Percentiles rank a stretch among this genome's conserved stretches.
phyloP scores from a whole-genome alignment of 306 rosid species.

The Casuarina cunninghamiana region DNA sequence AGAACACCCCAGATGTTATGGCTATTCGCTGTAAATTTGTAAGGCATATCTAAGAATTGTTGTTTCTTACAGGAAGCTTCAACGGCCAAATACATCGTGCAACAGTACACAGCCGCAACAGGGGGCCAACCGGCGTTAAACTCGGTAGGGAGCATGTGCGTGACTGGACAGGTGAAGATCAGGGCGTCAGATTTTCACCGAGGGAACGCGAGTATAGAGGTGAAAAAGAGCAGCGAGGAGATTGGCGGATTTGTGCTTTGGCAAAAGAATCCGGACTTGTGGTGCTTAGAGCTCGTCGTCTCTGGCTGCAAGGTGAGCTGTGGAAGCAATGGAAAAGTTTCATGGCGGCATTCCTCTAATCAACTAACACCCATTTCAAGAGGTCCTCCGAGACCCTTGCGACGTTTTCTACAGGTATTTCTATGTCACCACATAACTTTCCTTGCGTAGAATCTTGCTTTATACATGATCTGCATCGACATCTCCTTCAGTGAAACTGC shows the following conservation, averaged over 20 bases:
- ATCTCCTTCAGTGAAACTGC: background rate
- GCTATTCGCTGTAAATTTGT: background rate
- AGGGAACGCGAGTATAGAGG: conserved; percentile 36
- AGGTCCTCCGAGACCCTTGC: conserved; percentile 89
- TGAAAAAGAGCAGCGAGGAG: conserved; percentile 68
- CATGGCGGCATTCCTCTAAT: conserved; percentile 91
- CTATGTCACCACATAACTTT: background rate
- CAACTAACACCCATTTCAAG: conserved; percentile 58
- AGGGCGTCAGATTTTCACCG: conserved; percentile 80
- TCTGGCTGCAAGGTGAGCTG: conserved; percentile 79
- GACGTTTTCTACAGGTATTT: conserved; percentile 85
- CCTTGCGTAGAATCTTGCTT: too few relatives aligned
- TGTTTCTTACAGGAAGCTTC: conserved; percentile 72
- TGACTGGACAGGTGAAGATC: conserved; percentile 75
- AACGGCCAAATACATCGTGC: conserved; percentile 89
- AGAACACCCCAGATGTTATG: background rate
- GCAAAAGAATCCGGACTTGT: conserved; percentile 92
- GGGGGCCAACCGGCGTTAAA: conserved; percentile 88
- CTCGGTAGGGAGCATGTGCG: conserved; percentile 78
- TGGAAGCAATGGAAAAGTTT: conserved; percentile 85
- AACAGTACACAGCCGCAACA: conserved; percentile 91
- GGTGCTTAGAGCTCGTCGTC: conserved; percentile 74
- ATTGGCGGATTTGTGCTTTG: conserved; percentile 78
- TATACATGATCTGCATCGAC: background rate
- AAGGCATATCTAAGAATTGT: background rate